Conservation (phyloP, 2,329 filamentous ascomycete species). For the Clonostachys chloroleuca region DNA sequence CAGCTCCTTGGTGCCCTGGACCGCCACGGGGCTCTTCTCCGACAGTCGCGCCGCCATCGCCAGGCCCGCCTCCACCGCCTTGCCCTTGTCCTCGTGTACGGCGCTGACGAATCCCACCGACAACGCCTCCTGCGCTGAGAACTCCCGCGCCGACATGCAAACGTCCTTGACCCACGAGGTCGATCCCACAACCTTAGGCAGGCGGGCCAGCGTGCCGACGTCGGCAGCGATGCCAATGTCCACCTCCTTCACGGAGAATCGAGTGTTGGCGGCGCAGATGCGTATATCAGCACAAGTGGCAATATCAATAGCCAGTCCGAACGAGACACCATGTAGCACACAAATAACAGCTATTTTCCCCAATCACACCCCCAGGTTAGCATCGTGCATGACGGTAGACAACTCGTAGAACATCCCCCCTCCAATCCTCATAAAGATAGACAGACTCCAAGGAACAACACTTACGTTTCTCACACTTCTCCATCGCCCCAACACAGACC, state of each 20-base stretch:
- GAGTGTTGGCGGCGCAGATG: conserved; percentile 53
- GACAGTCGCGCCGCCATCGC: conserved; percentile 63
- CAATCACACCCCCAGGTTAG: no score
- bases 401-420: no score
- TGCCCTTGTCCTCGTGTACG: conserved; percentile 59
- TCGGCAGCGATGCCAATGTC: conserved; percentile 79
- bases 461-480: conserved; percentile 84
- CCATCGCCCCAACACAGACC: conserved; percentile 67
- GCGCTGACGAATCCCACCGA: conserved; percentile 66
- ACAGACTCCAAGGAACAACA: conserved; percentile 6
- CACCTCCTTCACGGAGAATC: conserved; percentile 74
- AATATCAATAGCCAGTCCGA: conserved; percentile 76
- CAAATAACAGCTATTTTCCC: conserved; percentile 64
- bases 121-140: conserved; percentile 64
- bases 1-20: conserved; percentile 83
- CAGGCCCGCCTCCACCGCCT: conserved; percentile 58
- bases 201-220: conserved; percentile 68
- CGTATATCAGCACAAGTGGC: conserved; percentile 67
- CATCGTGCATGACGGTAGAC: no score
- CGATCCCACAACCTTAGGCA: conserved; percentile 70
- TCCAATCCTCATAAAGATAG: no score
- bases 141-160: conserved; percentile 65
- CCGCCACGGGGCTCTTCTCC: conserved; percentile 80
- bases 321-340: conserved; percentile 72
- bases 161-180: conserved; percentile 79